Percentiles rank a stretch among this genome's conserved stretches.
Conservation (phyloP, 331 rosid species). For the Quercus tomentella region DNA sequence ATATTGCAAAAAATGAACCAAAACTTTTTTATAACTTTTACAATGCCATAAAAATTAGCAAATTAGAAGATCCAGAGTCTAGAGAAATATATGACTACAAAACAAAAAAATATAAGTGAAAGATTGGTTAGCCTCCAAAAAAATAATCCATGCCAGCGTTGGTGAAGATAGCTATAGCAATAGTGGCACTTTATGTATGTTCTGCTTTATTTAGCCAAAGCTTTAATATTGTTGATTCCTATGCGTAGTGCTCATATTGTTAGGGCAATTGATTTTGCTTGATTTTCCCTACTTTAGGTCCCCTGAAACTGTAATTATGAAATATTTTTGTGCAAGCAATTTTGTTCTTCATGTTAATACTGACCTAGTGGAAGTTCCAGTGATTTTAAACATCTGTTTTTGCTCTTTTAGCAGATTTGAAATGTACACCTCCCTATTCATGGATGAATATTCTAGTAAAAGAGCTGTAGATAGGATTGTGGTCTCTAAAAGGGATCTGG, state of each 20-base stretch:
- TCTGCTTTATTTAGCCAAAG: background rate
- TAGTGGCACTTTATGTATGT: background rate
- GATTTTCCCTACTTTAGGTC: background rate
- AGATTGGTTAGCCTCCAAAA: too few species aligned
- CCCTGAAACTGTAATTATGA: background rate
- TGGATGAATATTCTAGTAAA: constrained; percentile 88
- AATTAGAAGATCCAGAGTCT: too few species aligned
- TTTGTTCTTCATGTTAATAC: background rate
- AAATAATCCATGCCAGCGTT: too few species aligned
- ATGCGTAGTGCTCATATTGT: background rate
- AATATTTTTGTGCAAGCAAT: background rate
- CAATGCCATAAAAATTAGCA: too few species aligned
- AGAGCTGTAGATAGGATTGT: constrained; percentile 53
- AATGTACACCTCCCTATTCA: constrained; percentile 28
- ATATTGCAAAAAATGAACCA: too few species aligned
- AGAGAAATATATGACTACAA: too few species aligned
- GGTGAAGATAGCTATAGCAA: too few species aligned
- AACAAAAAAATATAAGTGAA: too few species aligned
- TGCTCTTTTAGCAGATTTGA: constrained; percentile 46
- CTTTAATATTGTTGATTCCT: too few species aligned
- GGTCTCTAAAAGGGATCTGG: constrained; percentile 63
- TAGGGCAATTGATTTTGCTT: background rate
- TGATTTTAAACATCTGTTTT: background rate
- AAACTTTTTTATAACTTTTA: too few species aligned
- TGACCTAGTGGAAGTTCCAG: background rate